Evolutionary conservation across 257 asterid species (phyloP).

Genomic region (Solanum chiquidenum): DNA sequence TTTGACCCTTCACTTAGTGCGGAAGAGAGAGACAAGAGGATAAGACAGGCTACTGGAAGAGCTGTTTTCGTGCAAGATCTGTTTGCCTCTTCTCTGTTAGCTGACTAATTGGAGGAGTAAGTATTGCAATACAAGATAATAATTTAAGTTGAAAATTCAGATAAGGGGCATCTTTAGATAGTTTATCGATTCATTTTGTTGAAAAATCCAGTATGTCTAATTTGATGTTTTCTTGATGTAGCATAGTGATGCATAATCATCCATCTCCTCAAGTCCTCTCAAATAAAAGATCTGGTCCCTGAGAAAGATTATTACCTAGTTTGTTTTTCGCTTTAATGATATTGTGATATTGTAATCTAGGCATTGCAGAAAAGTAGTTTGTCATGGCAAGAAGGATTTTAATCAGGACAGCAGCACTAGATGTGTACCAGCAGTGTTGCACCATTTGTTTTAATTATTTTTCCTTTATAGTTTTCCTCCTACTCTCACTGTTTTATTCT

Average conservation of each 20-base stretch:
- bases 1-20: conserved; percentile 50
- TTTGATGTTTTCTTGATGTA: conserved; percentile 2
- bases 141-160: background rate
- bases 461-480: background rate
- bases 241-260: background rate
- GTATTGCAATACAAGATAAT: conserved; percentile 8
- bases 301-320: background rate
- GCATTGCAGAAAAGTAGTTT: background rate
- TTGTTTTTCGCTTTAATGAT: background rate
- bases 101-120: conserved; percentile 29
- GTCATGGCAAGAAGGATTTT: background rate
- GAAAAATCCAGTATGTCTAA: conserved; percentile 1
- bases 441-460: background rate
- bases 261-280: background rate
- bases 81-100: conserved; percentile 48
- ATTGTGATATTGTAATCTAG: background rate
- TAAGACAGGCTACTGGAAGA: conserved; percentile 52
- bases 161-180: background rate
- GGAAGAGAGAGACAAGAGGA: conserved; percentile 70
- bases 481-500: background rate
- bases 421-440: background rate
- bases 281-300: background rate
- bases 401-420: background rate
- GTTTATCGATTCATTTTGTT: background rate
- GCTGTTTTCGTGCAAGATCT: conserved; percentile 71